Conservation (phyloP, 345 rosid species). For the Salix exigua region DNA sequence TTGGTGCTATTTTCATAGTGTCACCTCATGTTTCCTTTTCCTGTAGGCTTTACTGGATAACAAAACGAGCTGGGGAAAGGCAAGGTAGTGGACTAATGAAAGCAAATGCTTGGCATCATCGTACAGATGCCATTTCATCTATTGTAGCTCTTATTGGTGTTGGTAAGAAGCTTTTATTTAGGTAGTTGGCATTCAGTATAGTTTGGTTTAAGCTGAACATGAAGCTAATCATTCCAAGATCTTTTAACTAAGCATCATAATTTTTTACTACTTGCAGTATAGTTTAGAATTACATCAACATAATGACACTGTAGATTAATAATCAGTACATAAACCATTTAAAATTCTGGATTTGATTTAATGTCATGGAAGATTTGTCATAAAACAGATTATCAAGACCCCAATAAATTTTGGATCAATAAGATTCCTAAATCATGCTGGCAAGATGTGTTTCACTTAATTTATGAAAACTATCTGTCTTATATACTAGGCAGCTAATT, state of each 20-base stretch:
- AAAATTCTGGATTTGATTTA: background rate
- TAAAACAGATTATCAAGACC: background rate
- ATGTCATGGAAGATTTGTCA: background rate
- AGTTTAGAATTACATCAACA: too few species aligned
- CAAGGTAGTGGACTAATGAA: conserved; percentile 91
- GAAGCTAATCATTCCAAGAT: background rate
- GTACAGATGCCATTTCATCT: conserved; percentile 90
- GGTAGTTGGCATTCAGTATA: background rate
- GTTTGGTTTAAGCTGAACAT: background rate
- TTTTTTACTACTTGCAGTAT: background rate
- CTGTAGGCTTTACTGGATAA: conserved; percentile 80
- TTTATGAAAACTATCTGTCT: too few species aligned
- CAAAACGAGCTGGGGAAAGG: conserved; percentile 82
- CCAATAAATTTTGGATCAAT: background rate
- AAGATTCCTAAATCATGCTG: background rate
- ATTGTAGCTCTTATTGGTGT: conserved; percentile 85
- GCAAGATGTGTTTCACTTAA: too few species aligned
- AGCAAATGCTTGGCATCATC: conserved; percentile 99
- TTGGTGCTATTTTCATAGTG: background rate
- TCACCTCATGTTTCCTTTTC: background rate
- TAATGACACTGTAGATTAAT: too few species aligned
- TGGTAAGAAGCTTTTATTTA: conserved; percentile 42
- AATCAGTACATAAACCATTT: too few species aligned
- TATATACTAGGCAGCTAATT: too few species aligned
- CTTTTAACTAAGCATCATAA: background rate